Evolutionary conservation across 495 filamentous ascomycete species (phyloP), one percentile per base, ranked within the genome.

Genomic region (Penicillium dipodomyicola): DNA sequence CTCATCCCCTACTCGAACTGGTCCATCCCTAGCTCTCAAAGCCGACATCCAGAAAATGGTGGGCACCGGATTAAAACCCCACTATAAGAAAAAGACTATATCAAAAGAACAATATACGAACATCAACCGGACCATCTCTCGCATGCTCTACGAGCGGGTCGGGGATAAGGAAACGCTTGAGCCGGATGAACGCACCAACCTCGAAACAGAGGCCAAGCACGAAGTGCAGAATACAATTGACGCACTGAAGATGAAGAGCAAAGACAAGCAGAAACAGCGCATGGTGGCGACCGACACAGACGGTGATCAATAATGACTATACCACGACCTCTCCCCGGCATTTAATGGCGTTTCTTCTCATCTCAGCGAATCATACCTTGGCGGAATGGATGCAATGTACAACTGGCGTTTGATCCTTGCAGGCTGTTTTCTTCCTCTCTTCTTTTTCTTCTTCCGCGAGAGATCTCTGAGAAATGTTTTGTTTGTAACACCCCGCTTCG

Each of bases 101-200:
- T 86, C 84, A 32, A 86, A 89, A 62, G 87, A 95, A 40, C 87
- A 96, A 68, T 97, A 90, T 72, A 92, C 87, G 5, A 82, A 86
- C 44, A 92, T 96, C 72, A 96, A 96, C 67, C 84, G 90, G 44
- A 86, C 83, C 35, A 83, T 96, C 25, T 94, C 88, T 14, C 83
- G 89, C 17, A 86, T 83, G 72, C 73, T 97, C n/a, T 97, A 97
- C 67, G 88, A 95, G 39, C 83, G 84, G 37, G 84, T 92, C 14
- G 83, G 81, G 6, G 84, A 87, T 44, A 76, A 78, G 1, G 77
- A 80, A n/a, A 70, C 73, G 3, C 68, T 87, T 10, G 79, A 83
- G 32, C 75, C 82, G 10, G 79, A 82, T 12, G 78, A 81, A 37
- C 80, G 81, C 57, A 77, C 80, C 33, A 74, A 74, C 8, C 87